These are phyloP conservation scores for Dillenia suffruticosa DNA, from an alignment of 164 flowering plant species.

Conservation along the genomic window DNA sequence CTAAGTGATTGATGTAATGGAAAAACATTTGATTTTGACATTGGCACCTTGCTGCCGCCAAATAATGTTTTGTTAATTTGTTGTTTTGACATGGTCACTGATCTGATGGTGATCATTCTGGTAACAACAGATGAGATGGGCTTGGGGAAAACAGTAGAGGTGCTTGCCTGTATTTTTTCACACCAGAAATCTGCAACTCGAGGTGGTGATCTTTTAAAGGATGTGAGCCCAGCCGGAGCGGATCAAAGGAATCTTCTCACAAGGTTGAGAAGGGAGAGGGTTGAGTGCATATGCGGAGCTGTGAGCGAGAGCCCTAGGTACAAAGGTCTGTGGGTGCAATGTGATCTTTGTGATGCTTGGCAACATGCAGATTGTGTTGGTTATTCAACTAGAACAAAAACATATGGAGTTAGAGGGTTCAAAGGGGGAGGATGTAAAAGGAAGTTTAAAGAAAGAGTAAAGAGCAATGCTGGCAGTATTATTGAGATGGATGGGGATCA, in stretches of 20 bases:
- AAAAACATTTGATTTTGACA: too few relatives aligned
- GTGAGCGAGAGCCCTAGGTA: conserved; percentile 66
- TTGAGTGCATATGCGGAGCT: conserved; percentile 93
- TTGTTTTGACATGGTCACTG: conserved; percentile 5
- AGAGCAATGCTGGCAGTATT: conserved; percentile 26
- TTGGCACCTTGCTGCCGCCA: too few relatives aligned
- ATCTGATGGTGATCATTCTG: conserved; percentile 12
- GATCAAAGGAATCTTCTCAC: conserved; percentile 29
- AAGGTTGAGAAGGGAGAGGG: conserved; percentile 79
- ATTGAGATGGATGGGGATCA: conserved; percentile 49
- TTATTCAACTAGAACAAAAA: conserved; percentile 48
- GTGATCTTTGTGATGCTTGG: conserved; percentile 98
- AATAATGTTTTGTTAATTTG: neutral
- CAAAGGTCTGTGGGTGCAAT: conserved; percentile 97
- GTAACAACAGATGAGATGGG: conserved; percentile 91
- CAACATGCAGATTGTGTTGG: conserved; percentile 97
- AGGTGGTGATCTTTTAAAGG: conserved; percentile 12
- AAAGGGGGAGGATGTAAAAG: conserved; percentile 15
- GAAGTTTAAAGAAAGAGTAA: conserved; percentile 12
- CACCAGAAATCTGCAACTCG: conserved; percentile 50
- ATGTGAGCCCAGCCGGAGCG: conserved; percentile 15
- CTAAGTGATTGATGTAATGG: too few relatives aligned
- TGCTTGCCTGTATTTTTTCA: conserved; percentile 85
- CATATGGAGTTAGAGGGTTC: conserved; percentile 11
- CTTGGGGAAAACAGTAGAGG: conserved; percentile 89